Evolutionary conservation across 2,329 filamentous ascomycete species (phyloP).

Genomic region (Aspergillus persii): DNA sequence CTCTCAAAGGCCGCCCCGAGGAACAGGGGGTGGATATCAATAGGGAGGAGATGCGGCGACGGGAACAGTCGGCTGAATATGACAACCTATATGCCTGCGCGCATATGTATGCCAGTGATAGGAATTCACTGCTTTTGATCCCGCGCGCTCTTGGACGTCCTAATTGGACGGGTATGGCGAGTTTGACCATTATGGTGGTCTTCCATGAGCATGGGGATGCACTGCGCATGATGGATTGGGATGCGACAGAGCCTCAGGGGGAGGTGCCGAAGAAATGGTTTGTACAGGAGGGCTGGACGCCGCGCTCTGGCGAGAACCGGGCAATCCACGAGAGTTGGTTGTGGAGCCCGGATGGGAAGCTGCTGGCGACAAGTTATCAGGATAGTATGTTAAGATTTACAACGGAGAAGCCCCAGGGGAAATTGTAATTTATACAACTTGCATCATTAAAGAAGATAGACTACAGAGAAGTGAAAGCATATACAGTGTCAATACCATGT

Average conservation of each 20-base stretch:
- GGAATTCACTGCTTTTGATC: conserved; percentile 54
- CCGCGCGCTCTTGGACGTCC: conserved; percentile 49
- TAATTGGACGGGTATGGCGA: conserved; percentile 44
- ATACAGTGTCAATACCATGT: background rate
- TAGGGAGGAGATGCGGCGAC: conserved; percentile 14
- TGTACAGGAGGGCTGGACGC: conserved; percentile 49
- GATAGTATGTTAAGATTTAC: conserved; percentile 48
- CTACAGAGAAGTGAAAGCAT: background rate
- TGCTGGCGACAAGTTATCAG: conserved; percentile 50
- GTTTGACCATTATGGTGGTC: conserved; percentile 49
- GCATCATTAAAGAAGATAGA: background rate
- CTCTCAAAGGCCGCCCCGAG: conserved; percentile 43
- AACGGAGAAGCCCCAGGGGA: conserved; percentile 14
- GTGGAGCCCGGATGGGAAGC: conserved; percentile 42
- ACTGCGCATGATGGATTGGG: conserved; percentile 43
- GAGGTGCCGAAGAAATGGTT: conserved; percentile 44
- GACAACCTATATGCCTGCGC: conserved; percentile 58
- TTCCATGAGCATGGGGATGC: conserved; percentile 45
- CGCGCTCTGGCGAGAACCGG: conserved; percentile 45
- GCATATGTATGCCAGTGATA: conserved; percentile 57
- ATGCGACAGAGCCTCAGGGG: conserved; percentile 7
- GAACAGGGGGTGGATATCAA: conserved; percentile 19
- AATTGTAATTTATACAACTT: conserved; percentile 20
- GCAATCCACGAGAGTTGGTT: conserved; percentile 48
- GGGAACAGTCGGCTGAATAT: conserved; percentile 32